phyloP scores from a whole-genome alignment of 2,329 filamentous ascomycete species.

The Diaporthe nobilis region DNA sequence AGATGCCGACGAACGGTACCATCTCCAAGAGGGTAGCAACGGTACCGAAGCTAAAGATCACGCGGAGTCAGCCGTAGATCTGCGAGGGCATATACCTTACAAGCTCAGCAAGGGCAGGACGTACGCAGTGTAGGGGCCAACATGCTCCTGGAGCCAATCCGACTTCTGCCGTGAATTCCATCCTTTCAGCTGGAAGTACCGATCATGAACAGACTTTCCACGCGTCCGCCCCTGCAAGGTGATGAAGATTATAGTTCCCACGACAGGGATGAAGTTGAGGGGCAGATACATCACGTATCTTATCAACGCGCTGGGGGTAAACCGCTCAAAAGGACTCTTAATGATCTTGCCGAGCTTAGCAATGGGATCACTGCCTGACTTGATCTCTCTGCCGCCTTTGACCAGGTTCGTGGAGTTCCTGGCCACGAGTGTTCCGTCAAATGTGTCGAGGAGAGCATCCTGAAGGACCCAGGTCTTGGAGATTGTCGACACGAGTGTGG shows the following conservation, averaged over 20 bases:
- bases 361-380: slow-evolving; percentile 71
- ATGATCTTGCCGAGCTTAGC: slow-evolving; percentile 69
- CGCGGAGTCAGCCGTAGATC: slow-evolving; percentile 3
- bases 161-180: slow-evolving; percentile 78
- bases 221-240: slow-evolving; percentile 75
- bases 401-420: slow-evolving; percentile 73
- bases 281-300: slow-evolving; percentile 89
- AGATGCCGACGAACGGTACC: slow-evolving; percentile 84
- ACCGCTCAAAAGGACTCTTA: slow-evolving; percentile 70
- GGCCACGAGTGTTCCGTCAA: slow-evolving; percentile 79
- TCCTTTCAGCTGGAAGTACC: slow-evolving; percentile 92
- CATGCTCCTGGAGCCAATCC: slow-evolving; percentile 78
- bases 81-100: not conserved
- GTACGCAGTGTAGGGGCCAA: slow-evolving; percentile 85
- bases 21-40: slow-evolving; percentile 87
- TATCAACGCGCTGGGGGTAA: slow-evolving; percentile 75
- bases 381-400: slow-evolving; percentile 80
- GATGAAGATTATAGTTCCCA: slow-evolving; percentile 87
- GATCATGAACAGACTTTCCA: slow-evolving; percentile 65
- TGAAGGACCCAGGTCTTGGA: slow-evolving; percentile 82
- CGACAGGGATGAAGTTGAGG: slow-evolving; percentile 91
- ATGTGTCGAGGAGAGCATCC: slow-evolving; percentile 88
- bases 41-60: slow-evolving; percentile 73
- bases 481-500: slow-evolving; percentile 69
- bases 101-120: slow-evolving; percentile 50